Conservation (phyloP, 768 basidiomycete species). For the Leccinum variicolor region DNA sequence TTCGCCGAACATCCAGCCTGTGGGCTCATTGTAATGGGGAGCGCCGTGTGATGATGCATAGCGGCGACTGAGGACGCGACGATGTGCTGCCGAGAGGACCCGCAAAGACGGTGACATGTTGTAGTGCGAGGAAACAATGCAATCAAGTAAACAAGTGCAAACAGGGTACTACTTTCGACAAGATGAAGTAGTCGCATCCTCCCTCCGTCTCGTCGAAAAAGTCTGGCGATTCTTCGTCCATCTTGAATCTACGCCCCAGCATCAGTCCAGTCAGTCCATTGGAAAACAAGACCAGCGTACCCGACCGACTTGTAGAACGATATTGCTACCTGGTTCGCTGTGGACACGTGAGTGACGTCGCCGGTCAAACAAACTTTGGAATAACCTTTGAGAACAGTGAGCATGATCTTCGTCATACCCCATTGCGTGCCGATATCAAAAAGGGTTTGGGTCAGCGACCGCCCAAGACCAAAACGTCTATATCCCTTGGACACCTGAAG, state of each 20-base stretch:
- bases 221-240: constrained; percentile 54
- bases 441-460: constrained; percentile 47
- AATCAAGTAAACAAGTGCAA: constrained; percentile 22
- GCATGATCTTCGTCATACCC: constrained; percentile 65
- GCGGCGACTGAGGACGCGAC: constrained; percentile 36
- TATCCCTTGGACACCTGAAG: constrained; percentile 52
- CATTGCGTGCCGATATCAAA: constrained; percentile 47
- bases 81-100: constrained; percentile 14
- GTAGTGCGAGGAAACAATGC: constrained; percentile 2
- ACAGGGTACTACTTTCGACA: constrained; percentile 30
- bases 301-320: constrained; percentile 54
- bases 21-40: constrained; percentile 85
- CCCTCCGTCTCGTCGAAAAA: constrained; percentile 26
- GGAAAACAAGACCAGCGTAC: constrained; percentile 34
- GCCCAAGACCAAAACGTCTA: constrained; percentile 59
- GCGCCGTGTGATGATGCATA: constrained; percentile 76
- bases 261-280: constrained; percentile 4
- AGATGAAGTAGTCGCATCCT: constrained; percentile 36
- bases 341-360: constrained; percentile 6
- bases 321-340: constrained; percentile 45
- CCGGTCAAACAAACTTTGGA: background rate
- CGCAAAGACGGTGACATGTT: constrained; percentile 51
- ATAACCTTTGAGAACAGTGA: constrained; percentile 76
- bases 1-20: constrained; percentile 85
- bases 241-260: constrained; percentile 42